Percentiles rank a stretch among this genome's conserved stretches.
Conservation (phyloP, 331 rosid genomes). For the Telfairia occidentalis region DNA sequence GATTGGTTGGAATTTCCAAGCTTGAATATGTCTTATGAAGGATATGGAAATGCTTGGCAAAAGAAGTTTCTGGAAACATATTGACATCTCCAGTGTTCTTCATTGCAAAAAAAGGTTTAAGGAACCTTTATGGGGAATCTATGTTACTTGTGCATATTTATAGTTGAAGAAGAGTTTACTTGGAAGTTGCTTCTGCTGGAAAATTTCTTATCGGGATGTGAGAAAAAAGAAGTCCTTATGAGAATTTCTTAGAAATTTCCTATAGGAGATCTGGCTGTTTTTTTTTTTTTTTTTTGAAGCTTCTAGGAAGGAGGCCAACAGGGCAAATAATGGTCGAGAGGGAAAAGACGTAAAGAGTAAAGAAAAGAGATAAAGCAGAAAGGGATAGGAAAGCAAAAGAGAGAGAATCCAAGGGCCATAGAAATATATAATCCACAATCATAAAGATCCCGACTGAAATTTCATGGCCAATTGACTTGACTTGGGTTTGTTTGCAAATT, state of each 20-base stretch:
- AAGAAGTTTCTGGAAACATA: not conserved
- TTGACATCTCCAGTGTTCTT: not conserved
- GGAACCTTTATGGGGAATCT: not conserved
- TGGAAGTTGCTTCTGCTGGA: not conserved
- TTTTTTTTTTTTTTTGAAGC: not conserved
- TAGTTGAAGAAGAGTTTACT: not conserved
- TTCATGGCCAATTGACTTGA: not conserved
- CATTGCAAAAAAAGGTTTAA: not conserved
- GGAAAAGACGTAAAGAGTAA: not conserved
- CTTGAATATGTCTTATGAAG: not conserved
- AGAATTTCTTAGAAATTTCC: not conserved
- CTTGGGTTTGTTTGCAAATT: not conserved
- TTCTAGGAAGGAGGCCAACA: slow-evolving; percentile 1
- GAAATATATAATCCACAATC: not conserved
- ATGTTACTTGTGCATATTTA: not conserved
- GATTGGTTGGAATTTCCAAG: not conserved
- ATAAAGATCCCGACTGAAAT: not conserved
- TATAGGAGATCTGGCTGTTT: not conserved
- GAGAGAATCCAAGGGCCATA: not conserved
- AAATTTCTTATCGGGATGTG: not conserved
- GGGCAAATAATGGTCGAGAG: not conserved
- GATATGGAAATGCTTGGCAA: not conserved
- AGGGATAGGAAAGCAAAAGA: not conserved
- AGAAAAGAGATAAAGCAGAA: not conserved
- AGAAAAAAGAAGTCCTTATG: not conserved